Conservation (phyloP, 305 asterid species). For the Fraxinus baroniana region DNA sequence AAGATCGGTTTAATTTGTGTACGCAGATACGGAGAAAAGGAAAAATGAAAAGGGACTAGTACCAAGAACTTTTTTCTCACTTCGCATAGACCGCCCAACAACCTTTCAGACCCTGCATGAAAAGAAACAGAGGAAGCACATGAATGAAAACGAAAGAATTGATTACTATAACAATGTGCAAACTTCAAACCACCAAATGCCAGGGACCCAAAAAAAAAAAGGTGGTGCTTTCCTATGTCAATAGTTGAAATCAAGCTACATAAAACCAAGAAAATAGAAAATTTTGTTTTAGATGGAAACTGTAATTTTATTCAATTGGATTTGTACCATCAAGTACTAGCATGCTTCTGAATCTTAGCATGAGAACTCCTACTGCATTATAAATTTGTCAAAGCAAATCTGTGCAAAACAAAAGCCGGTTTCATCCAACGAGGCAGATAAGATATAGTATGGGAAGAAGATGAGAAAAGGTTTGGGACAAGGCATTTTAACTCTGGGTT, state of each 20-base stretch:
- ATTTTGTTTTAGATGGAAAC: neutral
- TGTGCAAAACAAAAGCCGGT: neutral
- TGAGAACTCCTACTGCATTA: neutral
- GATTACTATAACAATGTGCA: neutral
- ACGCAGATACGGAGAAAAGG: neutral
- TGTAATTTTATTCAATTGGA: neutral
- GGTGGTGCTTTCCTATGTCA: neutral
- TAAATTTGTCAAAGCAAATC: neutral
- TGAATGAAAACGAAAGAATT: neutral
- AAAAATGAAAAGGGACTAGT: neutral
- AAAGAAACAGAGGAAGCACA: neutral
- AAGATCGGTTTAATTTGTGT: neutral
- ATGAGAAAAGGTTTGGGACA: neutral
- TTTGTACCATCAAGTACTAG: neutral
- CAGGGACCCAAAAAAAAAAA: neutral
- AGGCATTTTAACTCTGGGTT: neutral
- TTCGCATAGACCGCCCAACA: neutral
- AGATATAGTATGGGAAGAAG: neutral
- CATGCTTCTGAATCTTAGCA: neutral
- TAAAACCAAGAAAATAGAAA: neutral
- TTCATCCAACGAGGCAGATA: neutral
- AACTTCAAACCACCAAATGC: neutral
- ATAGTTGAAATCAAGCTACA: neutral
- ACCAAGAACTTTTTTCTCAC: neutral
- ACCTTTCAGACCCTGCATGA: neutral